Conservation (phyloP, 257 asterid species). For the Nicotiana knightiana region DNA sequence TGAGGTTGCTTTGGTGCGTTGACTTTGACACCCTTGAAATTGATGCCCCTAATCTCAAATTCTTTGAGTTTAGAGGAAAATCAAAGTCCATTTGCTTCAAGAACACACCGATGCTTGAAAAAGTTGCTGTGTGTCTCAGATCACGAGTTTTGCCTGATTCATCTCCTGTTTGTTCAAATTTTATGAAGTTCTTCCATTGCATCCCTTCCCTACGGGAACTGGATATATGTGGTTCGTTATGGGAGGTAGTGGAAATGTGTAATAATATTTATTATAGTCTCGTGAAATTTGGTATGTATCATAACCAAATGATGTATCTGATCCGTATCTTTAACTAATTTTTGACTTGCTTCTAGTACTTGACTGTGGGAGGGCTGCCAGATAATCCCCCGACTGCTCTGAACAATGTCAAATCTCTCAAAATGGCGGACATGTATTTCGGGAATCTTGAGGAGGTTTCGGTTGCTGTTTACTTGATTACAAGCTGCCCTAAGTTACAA, state of each 20-base stretch:
- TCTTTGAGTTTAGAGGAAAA: constrained; percentile 42
- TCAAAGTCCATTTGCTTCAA: constrained; percentile 34
- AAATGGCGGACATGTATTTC: constrained; percentile 42
- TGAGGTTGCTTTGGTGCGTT: constrained; percentile 41
- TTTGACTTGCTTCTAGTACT: constrained; percentile 34
- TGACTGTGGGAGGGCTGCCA: constrained; percentile 45
- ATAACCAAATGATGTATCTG: not conserved
- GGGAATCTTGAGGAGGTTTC: constrained; percentile 40
- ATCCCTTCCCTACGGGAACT: constrained; percentile 44
- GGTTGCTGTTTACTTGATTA: constrained; percentile 48
- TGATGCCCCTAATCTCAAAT: constrained; percentile 34
- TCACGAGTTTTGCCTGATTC: constrained; percentile 36
- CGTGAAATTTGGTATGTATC: not conserved
- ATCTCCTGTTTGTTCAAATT: constrained; percentile 31
- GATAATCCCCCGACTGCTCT: constrained; percentile 32
- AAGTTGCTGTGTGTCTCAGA: constrained; percentile 30
- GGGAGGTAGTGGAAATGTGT: constrained; percentile 40
- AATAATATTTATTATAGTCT: not conserved
- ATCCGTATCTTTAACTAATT: not conserved
- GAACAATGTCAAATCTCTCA: constrained; percentile 32
- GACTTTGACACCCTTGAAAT: constrained; percentile 39
- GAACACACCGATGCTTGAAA: constrained; percentile 35
- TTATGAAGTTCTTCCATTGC: constrained; percentile 39
- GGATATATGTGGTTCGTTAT: constrained; percentile 37
- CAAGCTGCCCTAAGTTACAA: constrained; percentile 48